Conservation (phyloP, 257 asterid species). For the Solanum megistacrolobum region DNA sequence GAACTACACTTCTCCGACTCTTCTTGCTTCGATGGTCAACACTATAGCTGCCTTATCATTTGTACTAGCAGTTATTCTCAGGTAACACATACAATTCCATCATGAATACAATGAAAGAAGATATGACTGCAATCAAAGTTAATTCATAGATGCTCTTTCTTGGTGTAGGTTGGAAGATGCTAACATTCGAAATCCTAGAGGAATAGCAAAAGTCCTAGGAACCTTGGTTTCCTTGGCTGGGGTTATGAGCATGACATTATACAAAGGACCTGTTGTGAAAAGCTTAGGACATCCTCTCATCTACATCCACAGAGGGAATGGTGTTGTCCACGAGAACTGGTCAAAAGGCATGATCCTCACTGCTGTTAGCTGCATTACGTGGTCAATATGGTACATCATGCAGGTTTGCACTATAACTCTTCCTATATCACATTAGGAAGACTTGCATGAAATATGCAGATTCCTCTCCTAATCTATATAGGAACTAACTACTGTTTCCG, state of each 20-base stretch:
- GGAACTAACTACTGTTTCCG: background rate
- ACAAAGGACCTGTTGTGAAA: constrained; percentile 47
- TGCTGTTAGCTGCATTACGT: constrained; percentile 56
- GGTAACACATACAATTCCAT: constrained; percentile 19
- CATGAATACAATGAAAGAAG: background rate
- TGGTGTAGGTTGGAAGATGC: constrained; percentile 50
- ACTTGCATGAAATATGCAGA: background rate
- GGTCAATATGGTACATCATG: constrained; percentile 66
- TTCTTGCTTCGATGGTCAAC: constrained; percentile 56
- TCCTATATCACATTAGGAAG: background rate
- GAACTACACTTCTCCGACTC: constrained; percentile 51
- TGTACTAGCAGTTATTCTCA: constrained; percentile 48
- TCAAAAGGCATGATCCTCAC: constrained; percentile 46
- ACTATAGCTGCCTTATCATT: constrained; percentile 61
- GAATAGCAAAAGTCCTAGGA: constrained; percentile 52
- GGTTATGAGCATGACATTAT: constrained; percentile 51
- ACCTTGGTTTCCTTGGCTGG: constrained; percentile 61
- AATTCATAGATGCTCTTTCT: background rate
- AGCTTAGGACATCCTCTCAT: constrained; percentile 31
- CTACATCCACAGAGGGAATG: constrained; percentile 23
- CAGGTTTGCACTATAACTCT: constrained; percentile 33
- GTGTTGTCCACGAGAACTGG: constrained; percentile 38
- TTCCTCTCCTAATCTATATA: background rate
- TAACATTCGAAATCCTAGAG: constrained; percentile 37
- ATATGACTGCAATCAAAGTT: background rate